phyloP scores from a whole-genome alignment of 495 filamentous ascomycete species.

The Parmelia sp. region DNA sequence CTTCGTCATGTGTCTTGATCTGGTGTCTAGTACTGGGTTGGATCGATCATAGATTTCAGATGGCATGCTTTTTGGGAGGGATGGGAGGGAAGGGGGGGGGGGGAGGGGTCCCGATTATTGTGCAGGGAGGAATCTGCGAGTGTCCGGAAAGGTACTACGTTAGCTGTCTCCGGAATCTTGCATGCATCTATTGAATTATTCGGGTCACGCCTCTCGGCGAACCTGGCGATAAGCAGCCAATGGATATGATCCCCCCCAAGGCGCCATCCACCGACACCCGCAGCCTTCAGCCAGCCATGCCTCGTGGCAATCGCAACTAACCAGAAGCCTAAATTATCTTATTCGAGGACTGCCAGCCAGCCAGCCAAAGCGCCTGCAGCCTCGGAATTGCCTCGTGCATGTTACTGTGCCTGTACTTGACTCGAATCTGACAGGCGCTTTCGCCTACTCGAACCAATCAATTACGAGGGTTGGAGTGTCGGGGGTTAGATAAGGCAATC shows the following conservation, averaged over 20 bases:
- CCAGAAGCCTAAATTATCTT: slow-evolving; percentile 5
- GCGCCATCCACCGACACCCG: slow-evolving; percentile 2
- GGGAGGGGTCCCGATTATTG: neutral
- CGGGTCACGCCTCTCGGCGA: neutral
- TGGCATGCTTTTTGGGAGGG: too few relatives aligned
- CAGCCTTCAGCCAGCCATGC: slow-evolving; percentile 6
- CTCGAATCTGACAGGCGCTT: too few relatives aligned
- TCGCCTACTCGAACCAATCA: neutral
- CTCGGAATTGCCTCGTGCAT: neutral
- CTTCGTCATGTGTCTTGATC: neutral
- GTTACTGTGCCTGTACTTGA: too few relatives aligned
- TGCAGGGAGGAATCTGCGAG: neutral
- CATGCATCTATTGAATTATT: neutral
- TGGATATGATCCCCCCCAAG: neutral
- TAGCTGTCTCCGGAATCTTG: neutral
- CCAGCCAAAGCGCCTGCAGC: neutral
- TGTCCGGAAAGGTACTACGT: neutral
- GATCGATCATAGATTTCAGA: too few relatives aligned
- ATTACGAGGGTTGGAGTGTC: neutral
- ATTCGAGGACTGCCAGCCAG: neutral
- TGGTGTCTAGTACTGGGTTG: neutral
- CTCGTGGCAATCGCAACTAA: slow-evolving; percentile 7
- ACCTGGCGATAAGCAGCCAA: slow-evolving; percentile 2
- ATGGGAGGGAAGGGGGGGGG: too few relatives aligned
- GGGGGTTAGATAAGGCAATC: neutral